These are phyloP conservation scores for Fraxinus velutina DNA, from an alignment of 305 asterid genomes.

Conservation along the genomic window DNA sequence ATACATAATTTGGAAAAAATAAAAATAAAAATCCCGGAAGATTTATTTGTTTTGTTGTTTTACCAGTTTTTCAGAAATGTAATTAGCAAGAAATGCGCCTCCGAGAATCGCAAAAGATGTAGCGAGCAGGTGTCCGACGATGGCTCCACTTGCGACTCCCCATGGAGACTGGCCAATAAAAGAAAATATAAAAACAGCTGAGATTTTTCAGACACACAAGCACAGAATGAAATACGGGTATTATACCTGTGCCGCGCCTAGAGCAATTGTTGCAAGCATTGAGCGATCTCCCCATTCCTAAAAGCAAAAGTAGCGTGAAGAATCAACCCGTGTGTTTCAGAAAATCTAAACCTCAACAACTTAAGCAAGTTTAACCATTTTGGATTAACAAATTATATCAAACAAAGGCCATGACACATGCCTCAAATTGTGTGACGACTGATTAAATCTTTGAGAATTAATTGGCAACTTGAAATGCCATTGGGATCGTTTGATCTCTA, in stretches of 20 bases:
- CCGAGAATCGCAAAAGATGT: constrained; percentile 80
- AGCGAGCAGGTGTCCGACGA: constrained; percentile 75
- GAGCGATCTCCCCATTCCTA: constrained; percentile 99
- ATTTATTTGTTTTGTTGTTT: not conserved
- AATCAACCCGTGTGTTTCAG: not conserved
- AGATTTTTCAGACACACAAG: not conserved
- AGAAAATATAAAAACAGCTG: not conserved
- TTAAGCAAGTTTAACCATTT: not conserved
- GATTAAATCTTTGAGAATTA: not conserved
- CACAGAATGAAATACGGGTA: not conserved
- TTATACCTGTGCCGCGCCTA: constrained; percentile 90
- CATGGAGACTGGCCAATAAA: constrained; percentile 64
- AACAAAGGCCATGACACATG: not conserved
- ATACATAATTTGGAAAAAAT: not conserved
- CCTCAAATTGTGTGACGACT: not conserved
- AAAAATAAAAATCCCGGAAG: not conserved
- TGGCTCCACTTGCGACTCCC: constrained; percentile 99
- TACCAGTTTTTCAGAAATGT: constrained; percentile 95
- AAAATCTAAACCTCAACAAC: not conserved
- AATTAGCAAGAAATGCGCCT: constrained; percentile 80
- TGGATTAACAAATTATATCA: not conserved
- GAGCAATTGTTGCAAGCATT: constrained; percentile 92
- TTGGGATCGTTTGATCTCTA: not conserved
- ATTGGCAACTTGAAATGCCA: not conserved
- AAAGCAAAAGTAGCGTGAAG: constrained; percentile 1